phyloP scores from a whole-genome alignment of 2,329 filamentous ascomycete species.

The Mycosphaerella sp. region DNA sequence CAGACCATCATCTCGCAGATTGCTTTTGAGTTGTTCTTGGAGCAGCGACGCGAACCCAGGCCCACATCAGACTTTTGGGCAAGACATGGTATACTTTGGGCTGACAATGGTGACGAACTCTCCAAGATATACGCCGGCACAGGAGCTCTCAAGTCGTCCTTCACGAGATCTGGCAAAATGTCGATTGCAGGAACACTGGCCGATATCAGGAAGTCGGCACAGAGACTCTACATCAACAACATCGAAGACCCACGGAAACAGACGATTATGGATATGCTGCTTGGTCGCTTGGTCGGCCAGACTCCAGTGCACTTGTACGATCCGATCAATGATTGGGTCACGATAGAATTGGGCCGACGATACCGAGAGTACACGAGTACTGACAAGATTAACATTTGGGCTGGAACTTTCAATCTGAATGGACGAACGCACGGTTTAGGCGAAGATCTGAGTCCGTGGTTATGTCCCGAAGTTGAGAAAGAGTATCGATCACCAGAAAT shows the following conservation, averaged over 20 bases:
- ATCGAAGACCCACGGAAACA: conserved; percentile 90
- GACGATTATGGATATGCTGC: conserved; percentile 86
- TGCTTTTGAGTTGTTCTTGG: conserved; percentile 78
- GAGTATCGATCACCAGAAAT: conserved; percentile 68
- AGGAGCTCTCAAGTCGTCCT: conserved; percentile 89
- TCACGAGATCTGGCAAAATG: conserved; percentile 92
- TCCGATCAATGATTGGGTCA: conserved; percentile 87
- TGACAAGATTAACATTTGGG: conserved; percentile 69
- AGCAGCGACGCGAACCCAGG: conserved; percentile 57
- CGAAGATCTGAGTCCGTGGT: conserved; percentile 77
- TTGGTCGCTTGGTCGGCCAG: conserved; percentile 83
- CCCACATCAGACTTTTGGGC: conserved; percentile 81
- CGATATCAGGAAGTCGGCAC: conserved; percentile 92
- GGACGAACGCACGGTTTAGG: conserved; percentile 72
- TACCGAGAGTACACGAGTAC: conserved; percentile 66
- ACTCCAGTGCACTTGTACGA: conserved; percentile 80
- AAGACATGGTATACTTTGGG: conserved; percentile 88
- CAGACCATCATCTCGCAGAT: conserved; percentile 94
- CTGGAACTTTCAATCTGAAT: conserved; percentile 93
- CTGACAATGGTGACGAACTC: conserved; percentile 89
- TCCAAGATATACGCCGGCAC: conserved; percentile 97
- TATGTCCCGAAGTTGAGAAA: conserved; percentile 59
- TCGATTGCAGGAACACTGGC: conserved; percentile 86
- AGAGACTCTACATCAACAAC: conserved; percentile 93
- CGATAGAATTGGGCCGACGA: conserved; percentile 62